A percentile compares a stretch with the other conserved stretches of the same genome.
Conservation (phyloP, 2,329 filamentous ascomycete species). For the Fusarium tanahbumbuense region DNA sequence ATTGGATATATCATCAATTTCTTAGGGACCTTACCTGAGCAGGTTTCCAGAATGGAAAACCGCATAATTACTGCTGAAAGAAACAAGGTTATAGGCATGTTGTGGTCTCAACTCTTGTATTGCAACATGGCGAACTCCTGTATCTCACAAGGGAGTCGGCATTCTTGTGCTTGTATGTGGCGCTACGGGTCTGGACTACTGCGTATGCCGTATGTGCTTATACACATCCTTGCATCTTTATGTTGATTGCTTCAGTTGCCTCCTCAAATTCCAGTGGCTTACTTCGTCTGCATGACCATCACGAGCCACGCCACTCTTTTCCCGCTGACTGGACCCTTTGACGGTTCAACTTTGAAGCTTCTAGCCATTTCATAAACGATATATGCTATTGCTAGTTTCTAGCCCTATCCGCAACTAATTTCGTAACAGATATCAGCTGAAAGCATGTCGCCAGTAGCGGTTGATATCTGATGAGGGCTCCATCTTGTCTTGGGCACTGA, state of each 20-base stretch:
- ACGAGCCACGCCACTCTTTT: slow-evolving; percentile 34
- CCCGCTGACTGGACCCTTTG: neutral
- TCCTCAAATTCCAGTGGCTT: slow-evolving; percentile 38
- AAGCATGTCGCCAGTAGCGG: slow-evolving; percentile 3
- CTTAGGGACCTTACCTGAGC: slow-evolving; percentile 19
- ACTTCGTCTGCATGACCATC: slow-evolving; percentile 23
- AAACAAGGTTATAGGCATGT: slow-evolving; percentile 1
- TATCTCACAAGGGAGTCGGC: slow-evolving; percentile 22
- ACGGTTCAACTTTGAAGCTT: neutral
- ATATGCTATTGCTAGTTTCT: neutral
- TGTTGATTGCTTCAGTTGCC: slow-evolving; percentile 34
- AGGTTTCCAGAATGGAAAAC: slow-evolving; percentile 4
- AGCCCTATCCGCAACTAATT: neutral
- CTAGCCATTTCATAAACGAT: neutral
- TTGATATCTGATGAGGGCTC: slow-evolving; percentile 8
- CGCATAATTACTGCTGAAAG: neutral
- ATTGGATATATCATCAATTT: slow-evolving; percentile 32
- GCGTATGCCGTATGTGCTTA: slow-evolving; percentile 20
- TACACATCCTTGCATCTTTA: slow-evolving; percentile 22
- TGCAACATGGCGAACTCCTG: slow-evolving; percentile 20
- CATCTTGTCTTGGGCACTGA: slow-evolving; percentile 18
- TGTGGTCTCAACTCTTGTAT: slow-evolving; percentile 10
- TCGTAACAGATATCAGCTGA: neutral
- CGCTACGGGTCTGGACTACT: slow-evolving; percentile 14
- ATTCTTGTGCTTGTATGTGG: slow-evolving; percentile 33